Evolutionary conservation across 352 stramenopile species (phyloP).

Genomic region (Phytophthora litchii): DNA sequence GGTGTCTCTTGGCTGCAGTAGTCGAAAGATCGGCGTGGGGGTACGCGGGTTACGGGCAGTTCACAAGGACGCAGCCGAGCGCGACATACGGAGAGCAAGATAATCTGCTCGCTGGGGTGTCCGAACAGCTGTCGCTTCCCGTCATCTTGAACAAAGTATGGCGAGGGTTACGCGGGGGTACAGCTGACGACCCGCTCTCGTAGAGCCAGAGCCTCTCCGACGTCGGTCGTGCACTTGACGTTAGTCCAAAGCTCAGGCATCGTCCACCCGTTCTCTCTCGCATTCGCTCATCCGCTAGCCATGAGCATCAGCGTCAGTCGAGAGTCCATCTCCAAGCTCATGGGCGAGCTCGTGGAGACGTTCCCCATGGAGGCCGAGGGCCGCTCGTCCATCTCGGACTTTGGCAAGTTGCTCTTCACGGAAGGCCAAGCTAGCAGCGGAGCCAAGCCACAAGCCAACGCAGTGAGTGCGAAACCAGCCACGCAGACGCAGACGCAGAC

Average conservation of each 20-base stretch:
- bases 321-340: constrained; percentile 87
- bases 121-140: constrained; percentile 5
- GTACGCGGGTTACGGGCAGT: constrained; percentile 5
- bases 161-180: constrained; percentile 1
- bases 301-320: constrained; percentile 84
- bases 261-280: constrained; percentile 22
- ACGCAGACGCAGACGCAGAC: constrained; percentile 16
- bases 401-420: constrained; percentile 86
- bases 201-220: constrained; percentile 21
- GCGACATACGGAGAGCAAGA: constrained; percentile 11
- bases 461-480: no score
- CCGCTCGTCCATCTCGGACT: constrained; percentile 85
- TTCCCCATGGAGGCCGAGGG: constrained; percentile 81
- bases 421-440: constrained; percentile 53
- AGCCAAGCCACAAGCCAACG: not conserved
- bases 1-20: constrained; percentile 14
- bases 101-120: constrained; percentile 2
- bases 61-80: constrained; percentile 1
- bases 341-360: constrained; percentile 82
- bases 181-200: not conserved
- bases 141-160: constrained; percentile 2
- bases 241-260: constrained; percentile 4
- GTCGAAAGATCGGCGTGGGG: constrained; percentile 23
- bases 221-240: constrained; percentile 18
- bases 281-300: constrained; percentile 10